These are phyloP conservation scores for Crithidia thermophila DNA, from an alignment of 208 protist species.

Conservation along the genomic window DNA sequence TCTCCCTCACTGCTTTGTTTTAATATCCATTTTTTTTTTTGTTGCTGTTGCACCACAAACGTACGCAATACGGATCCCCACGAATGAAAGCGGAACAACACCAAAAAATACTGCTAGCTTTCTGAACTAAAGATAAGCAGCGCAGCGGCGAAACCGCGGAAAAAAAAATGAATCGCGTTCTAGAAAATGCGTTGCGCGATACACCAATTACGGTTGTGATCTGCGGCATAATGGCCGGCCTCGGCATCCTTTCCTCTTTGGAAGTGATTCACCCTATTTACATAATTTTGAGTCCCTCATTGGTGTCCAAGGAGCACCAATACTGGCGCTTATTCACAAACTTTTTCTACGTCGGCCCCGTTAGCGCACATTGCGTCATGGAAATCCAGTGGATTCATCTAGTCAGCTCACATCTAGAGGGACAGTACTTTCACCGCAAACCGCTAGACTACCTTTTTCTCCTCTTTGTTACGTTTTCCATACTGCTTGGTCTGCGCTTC, in stretches of 20 bases:
- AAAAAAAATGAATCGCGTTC: slow-evolving; percentile 24
- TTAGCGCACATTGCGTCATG: slow-evolving; percentile 57
- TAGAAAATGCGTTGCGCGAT: slow-evolving; percentile 29
- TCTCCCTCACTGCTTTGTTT: no score
- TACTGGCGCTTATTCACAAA: slow-evolving; percentile 84
- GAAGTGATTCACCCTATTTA: slow-evolving; percentile 72
- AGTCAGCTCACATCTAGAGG: slow-evolving; percentile 59
- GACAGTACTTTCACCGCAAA: slow-evolving; percentile 68
- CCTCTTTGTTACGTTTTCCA: slow-evolving; percentile 40
- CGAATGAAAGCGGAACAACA: no score
- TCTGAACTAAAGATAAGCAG: no score
- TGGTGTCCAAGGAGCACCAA: slow-evolving; percentile 77
- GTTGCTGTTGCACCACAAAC: no score
- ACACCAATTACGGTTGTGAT: slow-evolving; percentile 29
- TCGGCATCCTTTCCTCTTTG: slow-evolving; percentile 42
- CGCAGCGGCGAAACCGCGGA: no score
- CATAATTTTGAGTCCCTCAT: slow-evolving; percentile 65
- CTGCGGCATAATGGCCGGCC: slow-evolving; percentile 38
- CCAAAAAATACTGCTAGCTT: no score
- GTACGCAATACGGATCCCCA: no score
- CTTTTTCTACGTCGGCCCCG: slow-evolving; percentile 70
- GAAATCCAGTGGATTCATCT: slow-evolving; percentile 72
- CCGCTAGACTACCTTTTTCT: slow-evolving; percentile 72
- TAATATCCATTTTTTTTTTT: no score
- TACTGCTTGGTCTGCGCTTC: slow-evolving; percentile 58